Evolutionary conservation across 139 green algal species (phyloP).

Genomic region (Marvania coccoides): DNA sequence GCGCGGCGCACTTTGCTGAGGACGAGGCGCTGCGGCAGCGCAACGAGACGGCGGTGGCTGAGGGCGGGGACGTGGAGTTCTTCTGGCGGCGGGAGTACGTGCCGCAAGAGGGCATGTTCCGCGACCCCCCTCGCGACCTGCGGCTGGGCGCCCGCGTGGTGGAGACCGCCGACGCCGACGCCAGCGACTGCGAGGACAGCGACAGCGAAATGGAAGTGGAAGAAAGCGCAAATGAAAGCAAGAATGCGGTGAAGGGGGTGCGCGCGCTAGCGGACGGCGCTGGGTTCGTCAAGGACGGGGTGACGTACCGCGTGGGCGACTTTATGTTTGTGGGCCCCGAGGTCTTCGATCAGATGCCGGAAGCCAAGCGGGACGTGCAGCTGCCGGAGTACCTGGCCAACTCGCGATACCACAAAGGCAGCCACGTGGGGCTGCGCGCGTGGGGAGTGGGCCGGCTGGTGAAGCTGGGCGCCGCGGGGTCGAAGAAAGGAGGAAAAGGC

Average conservation of each 20-base stretch:
- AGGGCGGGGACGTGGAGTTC: slow-evolving; percentile 40
- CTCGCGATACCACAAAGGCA: slow-evolving; percentile 60
- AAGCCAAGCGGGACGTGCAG: slow-evolving; percentile 11
- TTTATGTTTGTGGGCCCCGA: slow-evolving; percentile 68
- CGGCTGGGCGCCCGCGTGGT: slow-evolving; percentile 26
- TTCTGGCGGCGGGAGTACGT: slow-evolving; percentile 76
- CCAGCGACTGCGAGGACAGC: no score
- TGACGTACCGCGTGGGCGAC: slow-evolving; percentile 57
- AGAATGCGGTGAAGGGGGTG: slow-evolving; percentile 14
- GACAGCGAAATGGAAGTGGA: no score
- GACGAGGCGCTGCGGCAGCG: slow-evolving; percentile 29
- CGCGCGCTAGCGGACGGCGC: slow-evolving; percentile 14
- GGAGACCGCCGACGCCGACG: background rate
- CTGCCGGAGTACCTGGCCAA: slow-evolving; percentile 49
- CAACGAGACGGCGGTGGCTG: slow-evolving; percentile 26
- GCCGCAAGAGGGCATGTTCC: slow-evolving; percentile 81
- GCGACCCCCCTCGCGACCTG: slow-evolving; percentile 49
- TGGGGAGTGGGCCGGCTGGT: slow-evolving; percentile 65
- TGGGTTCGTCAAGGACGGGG: slow-evolving; percentile 48
- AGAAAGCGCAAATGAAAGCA: no score
- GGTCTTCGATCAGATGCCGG: slow-evolving; percentile 43
- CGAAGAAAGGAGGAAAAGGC: slow-evolving; percentile 19
- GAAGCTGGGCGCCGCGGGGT: slow-evolving; percentile 21
- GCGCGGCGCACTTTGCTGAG: slow-evolving; percentile 36
- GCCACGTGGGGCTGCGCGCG: slow-evolving; percentile 61